These are phyloP conservation scores for Piper betle DNA, from an alignment of 164 flowering plant genomes.

Conservation along the genomic window DNA sequence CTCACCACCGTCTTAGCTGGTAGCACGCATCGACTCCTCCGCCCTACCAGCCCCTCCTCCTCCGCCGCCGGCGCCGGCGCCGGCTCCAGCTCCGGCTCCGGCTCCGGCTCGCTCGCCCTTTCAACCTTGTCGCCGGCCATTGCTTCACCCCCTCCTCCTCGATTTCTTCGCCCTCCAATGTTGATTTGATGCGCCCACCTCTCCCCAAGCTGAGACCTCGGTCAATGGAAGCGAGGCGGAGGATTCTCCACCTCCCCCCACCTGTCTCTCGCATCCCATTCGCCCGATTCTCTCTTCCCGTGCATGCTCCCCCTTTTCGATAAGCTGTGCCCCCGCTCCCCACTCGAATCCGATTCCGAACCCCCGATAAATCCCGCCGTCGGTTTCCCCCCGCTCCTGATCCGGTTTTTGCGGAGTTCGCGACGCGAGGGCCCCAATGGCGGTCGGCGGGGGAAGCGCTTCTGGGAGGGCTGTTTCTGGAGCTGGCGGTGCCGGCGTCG, in stretches of 20 bases:
- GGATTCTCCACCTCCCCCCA: neutral
- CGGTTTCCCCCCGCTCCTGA: neutral
- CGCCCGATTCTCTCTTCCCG: constrained; percentile 17
- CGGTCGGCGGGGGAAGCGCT: constrained; percentile 5
- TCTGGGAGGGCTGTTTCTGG: constrained; percentile 48
- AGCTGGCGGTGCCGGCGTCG: constrained; percentile 30
- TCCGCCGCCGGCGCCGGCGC: no score
- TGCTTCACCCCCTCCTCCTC: neutral
- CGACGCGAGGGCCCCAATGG: constrained; percentile 25
- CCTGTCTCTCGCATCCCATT: neutral
- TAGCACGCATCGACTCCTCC: no score
- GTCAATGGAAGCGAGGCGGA: constrained; percentile 17
- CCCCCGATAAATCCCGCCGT: neutral
- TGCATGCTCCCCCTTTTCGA: constrained; percentile 12
- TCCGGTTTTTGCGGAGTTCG: neutral
- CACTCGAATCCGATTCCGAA: neutral
- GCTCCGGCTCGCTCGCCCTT: no score
- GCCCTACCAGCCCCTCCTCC: no score
- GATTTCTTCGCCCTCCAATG: neutral
- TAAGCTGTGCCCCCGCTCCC: constrained; percentile 2
- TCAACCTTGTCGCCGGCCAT: no score
- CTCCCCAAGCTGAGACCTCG: neutral
- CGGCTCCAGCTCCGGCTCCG: no score
- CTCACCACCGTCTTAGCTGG: no score
- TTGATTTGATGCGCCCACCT: neutral